These are phyloP conservation scores for Suillus alpinus DNA, from an alignment of 768 basidiomycete species.

Conservation along the genomic window DNA sequence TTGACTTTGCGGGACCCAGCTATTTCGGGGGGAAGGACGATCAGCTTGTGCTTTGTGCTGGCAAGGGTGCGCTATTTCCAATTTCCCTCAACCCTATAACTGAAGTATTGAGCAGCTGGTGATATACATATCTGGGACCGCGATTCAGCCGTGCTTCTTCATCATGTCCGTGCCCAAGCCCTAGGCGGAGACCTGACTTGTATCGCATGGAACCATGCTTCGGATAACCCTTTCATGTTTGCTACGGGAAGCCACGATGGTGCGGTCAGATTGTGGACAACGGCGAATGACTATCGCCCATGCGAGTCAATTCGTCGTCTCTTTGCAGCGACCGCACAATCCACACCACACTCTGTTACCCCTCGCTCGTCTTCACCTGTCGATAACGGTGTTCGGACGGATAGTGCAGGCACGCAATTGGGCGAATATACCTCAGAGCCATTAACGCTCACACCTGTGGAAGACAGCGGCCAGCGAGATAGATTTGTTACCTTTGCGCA, in stretches of 20 bases:
- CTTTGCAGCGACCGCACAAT: neutral
- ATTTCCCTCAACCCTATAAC: neutral
- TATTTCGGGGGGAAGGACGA: constrained; percentile 75
- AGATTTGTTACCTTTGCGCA: constrained; percentile 6
- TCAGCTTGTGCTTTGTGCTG: constrained; percentile 70
- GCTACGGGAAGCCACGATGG: constrained; percentile 74
- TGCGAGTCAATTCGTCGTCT: neutral
- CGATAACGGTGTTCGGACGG: neutral
- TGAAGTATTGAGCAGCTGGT: constrained; percentile 44
- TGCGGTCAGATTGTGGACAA: constrained; percentile 65
- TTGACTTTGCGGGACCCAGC: constrained; percentile 72
- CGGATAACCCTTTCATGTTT: constrained; percentile 62
- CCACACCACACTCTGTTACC: constrained; percentile 2
- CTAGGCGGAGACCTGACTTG: constrained; percentile 63
- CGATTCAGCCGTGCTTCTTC: constrained; percentile 65
- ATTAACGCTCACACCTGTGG: constrained; percentile 5
- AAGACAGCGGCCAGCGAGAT: constrained; percentile 5
- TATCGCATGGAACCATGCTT: constrained; percentile 69
- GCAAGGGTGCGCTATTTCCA: constrained; percentile 48
- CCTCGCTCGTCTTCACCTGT: constrained; percentile 1
- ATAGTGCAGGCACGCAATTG: neutral
- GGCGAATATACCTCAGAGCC: constrained; percentile 9
- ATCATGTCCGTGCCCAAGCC: constrained; percentile 57
- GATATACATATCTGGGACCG: constrained; percentile 81
- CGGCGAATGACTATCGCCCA: constrained; percentile 11